Percentiles rank a stretch among this genome's conserved stretches.
Evolutionary conservation across 169 alveolate species (phyloP).

Genomic region (Plasmodium coatneyi): DNA sequence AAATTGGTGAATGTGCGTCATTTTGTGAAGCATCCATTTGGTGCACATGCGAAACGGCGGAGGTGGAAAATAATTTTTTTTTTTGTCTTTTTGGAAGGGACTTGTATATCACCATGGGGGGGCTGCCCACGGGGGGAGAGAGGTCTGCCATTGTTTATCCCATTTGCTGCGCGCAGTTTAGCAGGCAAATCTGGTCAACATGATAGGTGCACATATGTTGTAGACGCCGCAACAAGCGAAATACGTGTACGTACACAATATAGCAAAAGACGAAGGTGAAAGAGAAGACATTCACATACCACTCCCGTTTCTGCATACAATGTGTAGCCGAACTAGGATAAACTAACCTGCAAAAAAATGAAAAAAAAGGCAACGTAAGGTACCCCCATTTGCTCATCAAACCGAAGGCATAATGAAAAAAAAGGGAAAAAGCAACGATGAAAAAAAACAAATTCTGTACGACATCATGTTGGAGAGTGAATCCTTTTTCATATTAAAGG

Average conservation of each 20-base stretch:
- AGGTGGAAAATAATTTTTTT: not conserved
- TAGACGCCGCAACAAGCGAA: not conserved
- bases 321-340: not conserved
- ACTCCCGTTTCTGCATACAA: not conserved
- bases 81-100: not conserved
- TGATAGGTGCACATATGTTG: not conserved
- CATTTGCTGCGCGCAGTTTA: not conserved
- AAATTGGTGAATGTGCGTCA: not conserved
- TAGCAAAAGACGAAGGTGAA: not conserved
- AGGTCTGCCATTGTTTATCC: not conserved
- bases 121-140: not conserved
- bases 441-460: constrained; percentile 70
- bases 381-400: not conserved
- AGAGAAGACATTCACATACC: not conserved
- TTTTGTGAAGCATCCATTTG: not conserved
- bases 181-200: no score
- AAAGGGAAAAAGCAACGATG: constrained; percentile 75
- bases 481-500: constrained; percentile 74
- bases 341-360: not conserved
- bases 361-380: not conserved
- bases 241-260: not conserved
- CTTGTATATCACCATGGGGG: not conserved
- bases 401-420: constrained; percentile 29
- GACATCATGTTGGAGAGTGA: constrained; percentile 76
- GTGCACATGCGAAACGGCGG: not conserved